Evolutionary conservation across 192 early-diverging fungal genomes (phyloP).

Genomic region (Backusella circina): DNA sequence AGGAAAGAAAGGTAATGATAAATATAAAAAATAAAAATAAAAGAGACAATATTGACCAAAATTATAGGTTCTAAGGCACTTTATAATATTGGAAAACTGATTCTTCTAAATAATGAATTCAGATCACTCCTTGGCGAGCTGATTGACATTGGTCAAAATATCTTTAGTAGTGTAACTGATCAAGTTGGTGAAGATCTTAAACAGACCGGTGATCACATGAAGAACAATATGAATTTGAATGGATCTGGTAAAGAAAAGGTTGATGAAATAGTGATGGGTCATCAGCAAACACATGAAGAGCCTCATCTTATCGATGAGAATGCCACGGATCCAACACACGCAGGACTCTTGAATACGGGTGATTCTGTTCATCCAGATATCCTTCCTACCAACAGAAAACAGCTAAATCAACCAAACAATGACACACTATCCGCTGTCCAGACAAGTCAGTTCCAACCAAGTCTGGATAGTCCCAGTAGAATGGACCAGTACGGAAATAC

Average conservation of each 20-base stretch:
- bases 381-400: neutral
- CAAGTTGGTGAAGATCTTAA: slow-evolving; percentile 21
- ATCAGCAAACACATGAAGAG: neutral
- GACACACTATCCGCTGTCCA: neutral
- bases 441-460: neutral
- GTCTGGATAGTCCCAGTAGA: neutral
- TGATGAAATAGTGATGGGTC: neutral
- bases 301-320: neutral
- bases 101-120: slow-evolving; percentile 38
- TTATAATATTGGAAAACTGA: slow-evolving; percentile 31
- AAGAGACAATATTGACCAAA: neutral
- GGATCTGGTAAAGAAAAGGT: neutral
- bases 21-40: neutral
- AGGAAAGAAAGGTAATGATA: slow-evolving; percentile 16
- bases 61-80: neutral
- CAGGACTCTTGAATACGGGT: neutral
- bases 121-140: slow-evolving; percentile 31
- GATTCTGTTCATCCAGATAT: neutral
- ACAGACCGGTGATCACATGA: slow-evolving; percentile 13
- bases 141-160: slow-evolving; percentile 30
- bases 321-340: neutral
- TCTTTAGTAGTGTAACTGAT: neutral
- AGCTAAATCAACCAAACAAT: neutral
- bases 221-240: neutral
- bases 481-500: neutral